Percentiles rank a stretch among this genome's conserved stretches.
phyloP scores from a whole-genome alignment of 257 asterid species.

The Nicotiana knightiana region DNA sequence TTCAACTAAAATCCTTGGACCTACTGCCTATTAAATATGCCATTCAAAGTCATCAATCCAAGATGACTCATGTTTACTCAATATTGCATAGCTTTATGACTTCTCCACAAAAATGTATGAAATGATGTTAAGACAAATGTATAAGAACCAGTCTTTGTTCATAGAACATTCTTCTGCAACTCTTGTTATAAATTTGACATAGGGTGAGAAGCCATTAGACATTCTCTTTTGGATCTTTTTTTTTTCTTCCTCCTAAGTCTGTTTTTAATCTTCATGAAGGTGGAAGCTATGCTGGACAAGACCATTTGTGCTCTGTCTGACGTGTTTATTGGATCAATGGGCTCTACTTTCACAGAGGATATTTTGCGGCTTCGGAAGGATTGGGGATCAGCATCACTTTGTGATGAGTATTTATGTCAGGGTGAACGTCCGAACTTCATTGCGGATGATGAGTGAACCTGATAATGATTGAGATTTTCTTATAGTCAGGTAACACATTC shows the following conservation, averaged over 20 bases:
- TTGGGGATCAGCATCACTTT: slow-evolving; percentile 85
- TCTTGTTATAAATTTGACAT: not conserved
- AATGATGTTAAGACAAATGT: not conserved
- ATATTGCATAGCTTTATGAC: not conserved
- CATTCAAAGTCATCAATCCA: not conserved
- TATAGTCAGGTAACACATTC: not conserved
- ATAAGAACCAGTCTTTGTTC: not conserved
- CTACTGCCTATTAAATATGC: not conserved
- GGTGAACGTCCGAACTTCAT: slow-evolving; percentile 75
- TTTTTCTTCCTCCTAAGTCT: not conserved
- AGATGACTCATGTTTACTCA: not conserved
- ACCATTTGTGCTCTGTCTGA: slow-evolving; percentile 85
- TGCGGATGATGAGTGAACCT: slow-evolving; percentile 67
- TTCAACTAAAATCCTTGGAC: not conserved
- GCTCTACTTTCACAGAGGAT: slow-evolving; percentile 97
- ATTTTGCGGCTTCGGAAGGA: slow-evolving; percentile 82
- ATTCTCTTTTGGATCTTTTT: not conserved
- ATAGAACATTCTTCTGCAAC: not conserved
- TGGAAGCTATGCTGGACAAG: slow-evolving; percentile 98
- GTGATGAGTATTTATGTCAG: slow-evolving; percentile 85
- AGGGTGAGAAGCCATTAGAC: not conserved
- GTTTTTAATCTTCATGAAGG: slow-evolving; percentile 33
- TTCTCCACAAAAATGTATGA: not conserved
- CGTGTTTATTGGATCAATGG: slow-evolving; percentile 80
- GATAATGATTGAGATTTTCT: not conserved